Percentiles rank a stretch among this genome's conserved stretches.
Evolutionary conservation across 1,284 basidiomycete species (phyloP).

Genomic region (Gymnopus androsaceus): DNA sequence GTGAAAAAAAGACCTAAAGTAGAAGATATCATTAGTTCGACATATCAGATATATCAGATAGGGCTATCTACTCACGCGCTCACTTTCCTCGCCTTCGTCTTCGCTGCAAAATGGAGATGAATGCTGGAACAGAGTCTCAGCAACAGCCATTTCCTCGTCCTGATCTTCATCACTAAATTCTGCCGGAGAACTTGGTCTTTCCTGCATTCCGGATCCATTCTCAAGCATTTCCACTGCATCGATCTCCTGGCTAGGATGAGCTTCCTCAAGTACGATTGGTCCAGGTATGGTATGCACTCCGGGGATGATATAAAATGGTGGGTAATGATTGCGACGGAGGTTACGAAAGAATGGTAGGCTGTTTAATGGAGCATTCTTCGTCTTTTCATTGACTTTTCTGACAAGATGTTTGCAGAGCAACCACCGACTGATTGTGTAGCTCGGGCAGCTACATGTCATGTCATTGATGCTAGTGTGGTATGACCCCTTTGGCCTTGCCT

Average conservation of each 20-base stretch:
- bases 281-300: not conserved
- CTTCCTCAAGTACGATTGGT: not conserved
- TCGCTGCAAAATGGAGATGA: not conserved
- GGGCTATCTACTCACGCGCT: not conserved
- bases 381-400: constrained; percentile 7
- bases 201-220: no score
- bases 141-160: not conserved
- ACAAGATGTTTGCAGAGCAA: constrained; percentile 19
- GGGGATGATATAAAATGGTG: constrained; percentile 16
- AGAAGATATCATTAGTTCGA: not conserved
- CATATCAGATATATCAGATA: not conserved
- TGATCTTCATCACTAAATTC: no score
- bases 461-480: constrained; percentile 12
- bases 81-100: not conserved
- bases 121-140: not conserved
- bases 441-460: constrained; percentile 15
- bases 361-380: not conserved
- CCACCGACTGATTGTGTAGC: constrained; percentile 13
- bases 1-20: not conserved
- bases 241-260: no score
- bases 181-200: no score
- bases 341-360: constrained; percentile 12
- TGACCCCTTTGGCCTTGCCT: constrained; percentile 2
- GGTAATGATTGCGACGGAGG: constrained; percentile 12
- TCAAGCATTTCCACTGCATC: no score